These are phyloP conservation scores for Neurospora sp. DNA, from an alignment of 495 filamentous ascomycete species.

Conservation along the genomic window DNA sequence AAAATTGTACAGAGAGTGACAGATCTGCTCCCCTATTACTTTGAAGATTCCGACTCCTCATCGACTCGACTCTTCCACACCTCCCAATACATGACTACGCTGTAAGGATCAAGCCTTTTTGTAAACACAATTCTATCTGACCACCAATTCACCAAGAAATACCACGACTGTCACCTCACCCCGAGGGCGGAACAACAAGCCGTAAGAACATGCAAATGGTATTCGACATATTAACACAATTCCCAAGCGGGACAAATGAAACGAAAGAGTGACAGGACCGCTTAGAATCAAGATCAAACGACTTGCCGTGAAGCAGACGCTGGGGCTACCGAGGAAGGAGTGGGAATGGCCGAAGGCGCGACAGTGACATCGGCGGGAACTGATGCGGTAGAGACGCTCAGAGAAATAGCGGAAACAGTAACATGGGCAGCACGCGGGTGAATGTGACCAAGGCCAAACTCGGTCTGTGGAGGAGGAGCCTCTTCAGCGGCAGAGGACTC, in stretches of 20 bases:
- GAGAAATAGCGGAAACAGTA: background rate
- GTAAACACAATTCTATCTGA: conserved; percentile 13
- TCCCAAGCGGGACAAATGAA: conserved; percentile 3
- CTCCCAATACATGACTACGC: conserved; percentile 10
- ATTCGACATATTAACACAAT: conserved; percentile 10
- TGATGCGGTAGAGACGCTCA: background rate
- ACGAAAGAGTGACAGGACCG: conserved; percentile 6
- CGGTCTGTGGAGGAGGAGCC: conserved; percentile 11
- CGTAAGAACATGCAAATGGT: conserved; percentile 17
- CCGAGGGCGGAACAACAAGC: background rate
- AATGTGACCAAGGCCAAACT: conserved; percentile 3
- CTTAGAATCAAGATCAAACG: background rate
- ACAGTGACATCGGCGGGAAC: background rate
- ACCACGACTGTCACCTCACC: conserved; percentile 3
- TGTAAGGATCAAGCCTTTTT: conserved; percentile 8
- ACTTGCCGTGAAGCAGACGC: background rate
- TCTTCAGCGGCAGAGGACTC: background rate
- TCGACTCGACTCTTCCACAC: conserved; percentile 6
- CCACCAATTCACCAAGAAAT: conserved; percentile 9
- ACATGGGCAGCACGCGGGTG: background rate
- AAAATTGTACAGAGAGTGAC: conserved; percentile 18
- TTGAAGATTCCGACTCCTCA: conserved; percentile 13
- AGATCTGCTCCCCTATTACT: conserved; percentile 17
- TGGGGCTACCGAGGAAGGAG: background rate
- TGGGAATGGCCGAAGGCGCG: background rate